Base-by-base conservation (phyloP, 2,329 filamentous ascomycete genomes). In the Aspergillus proliferans region DNA sequence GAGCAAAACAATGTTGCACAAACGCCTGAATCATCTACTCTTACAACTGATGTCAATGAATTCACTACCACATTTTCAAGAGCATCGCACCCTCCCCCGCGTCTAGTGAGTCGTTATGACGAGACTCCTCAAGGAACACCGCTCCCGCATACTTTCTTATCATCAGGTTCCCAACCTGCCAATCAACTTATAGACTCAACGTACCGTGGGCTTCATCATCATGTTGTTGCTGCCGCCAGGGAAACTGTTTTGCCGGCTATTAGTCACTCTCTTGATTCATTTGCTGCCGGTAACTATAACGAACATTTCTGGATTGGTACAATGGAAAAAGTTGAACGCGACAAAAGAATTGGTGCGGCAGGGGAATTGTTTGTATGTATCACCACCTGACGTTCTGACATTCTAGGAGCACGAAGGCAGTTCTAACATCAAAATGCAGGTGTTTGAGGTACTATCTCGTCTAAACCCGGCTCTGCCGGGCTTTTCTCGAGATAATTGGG, bases 401-500 rank as follows among this genome's bases (percentile, higher is more conserved):
- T 42, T 10, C 34, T 18, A 36, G 34, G 34, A 36, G 4, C 34
- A 15, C 9, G 39, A 21, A 41, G 6, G 19, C 8, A 42, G 12
- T 21, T 24, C 21, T 21, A 42, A 12, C 7, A 2, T 9, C 18
- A 12, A 19, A 4, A 12, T 42, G 10, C 12, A 42, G 39, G 39
- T 42, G 9, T 42, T 42, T 12, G 39, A 42, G 9, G 12, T 42
- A 42, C 18, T 42, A 6, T 42, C 39, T 24, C 19, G 15, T 24
- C 15, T 42, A 42, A 42, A 19, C 19, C 39, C 39, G 21, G 15
- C 15, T n/a, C 39, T 42, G 15, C 61, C 67, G 1, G 55, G 50
- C 0, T 79, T 78, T 43, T 53, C 47, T 1, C 47, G 53, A 2
- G 49, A 57, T 0, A 77, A 78, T 33, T 80, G 78, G 77, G 60